Percentiles rank a stretch among this genome's conserved stretches.
Evolutionary conservation across 768 basidiomycete genomes (phyloP).

Genomic region (Cyclocybe cylindracea): DNA sequence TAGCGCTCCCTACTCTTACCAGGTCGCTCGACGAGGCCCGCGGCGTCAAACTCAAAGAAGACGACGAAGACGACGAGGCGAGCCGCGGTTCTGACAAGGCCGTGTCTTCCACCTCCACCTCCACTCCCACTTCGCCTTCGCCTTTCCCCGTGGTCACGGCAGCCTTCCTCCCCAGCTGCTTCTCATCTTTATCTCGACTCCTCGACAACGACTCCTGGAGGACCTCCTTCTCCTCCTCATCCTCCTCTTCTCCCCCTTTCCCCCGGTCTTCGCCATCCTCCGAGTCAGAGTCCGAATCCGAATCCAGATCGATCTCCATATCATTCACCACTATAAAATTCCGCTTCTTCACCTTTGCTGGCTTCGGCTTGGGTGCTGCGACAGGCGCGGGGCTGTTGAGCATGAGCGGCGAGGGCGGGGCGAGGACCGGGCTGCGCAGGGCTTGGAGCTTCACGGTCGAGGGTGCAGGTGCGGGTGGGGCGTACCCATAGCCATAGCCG

Average conservation of each 20-base stretch:
- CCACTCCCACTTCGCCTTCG: no score
- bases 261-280: no score
- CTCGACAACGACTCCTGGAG: not conserved
- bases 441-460: no score
- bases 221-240: not conserved
- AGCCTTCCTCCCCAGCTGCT: no score
- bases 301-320: slow-evolving; percentile 39
- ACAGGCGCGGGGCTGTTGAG: not conserved
- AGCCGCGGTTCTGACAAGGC: slow-evolving; percentile 1
- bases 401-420: not conserved
- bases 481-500: no score
- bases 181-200: not conserved
- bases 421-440: not conserved
- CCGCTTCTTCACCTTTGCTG: slow-evolving; percentile 20
- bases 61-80: no score
- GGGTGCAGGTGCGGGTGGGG: no score
- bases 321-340: slow-evolving; percentile 41
- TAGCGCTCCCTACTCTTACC: no score
- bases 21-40: not conserved
- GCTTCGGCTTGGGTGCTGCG: not conserved
- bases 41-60: not conserved
- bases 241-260: slow-evolving; percentile 10
- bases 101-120: not conserved
- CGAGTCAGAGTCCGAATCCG: slow-evolving; percentile 27
- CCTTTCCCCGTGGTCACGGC: no score